Evolutionary conservation across 441 rosid species (phyloP).

Genomic region (Adansonia grandidieri): DNA sequence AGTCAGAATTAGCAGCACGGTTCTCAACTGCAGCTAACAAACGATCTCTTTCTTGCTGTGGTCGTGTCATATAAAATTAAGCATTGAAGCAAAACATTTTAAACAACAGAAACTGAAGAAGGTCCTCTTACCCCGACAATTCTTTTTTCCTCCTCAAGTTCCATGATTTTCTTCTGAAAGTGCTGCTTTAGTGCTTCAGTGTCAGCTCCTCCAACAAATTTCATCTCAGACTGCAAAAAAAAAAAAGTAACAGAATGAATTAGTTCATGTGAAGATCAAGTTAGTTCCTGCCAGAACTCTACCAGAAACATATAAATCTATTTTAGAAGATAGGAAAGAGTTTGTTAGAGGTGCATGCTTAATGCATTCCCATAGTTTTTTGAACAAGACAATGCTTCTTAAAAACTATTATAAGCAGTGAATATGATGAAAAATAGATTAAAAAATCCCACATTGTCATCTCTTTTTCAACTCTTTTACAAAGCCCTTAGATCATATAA

Average conservation of each 20-base stretch:
- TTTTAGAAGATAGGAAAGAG: conserved; percentile 7
- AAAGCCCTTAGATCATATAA: conserved; percentile 5
- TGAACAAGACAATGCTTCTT: conserved; percentile 7
- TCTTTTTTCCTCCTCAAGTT: conserved; percentile 73
- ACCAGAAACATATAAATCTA: conserved; percentile 1
- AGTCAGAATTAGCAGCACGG: conserved; percentile 62
- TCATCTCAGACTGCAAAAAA: conserved; percentile 63
- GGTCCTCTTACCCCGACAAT: conserved; percentile 52
- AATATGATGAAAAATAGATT: neutral
- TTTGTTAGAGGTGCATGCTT: conserved; percentile 1
- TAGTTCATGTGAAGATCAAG: conserved; percentile 12
- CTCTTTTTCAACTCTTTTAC: neutral
- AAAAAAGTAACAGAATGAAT: conserved; percentile 12
- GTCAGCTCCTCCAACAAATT: conserved; percentile 50
- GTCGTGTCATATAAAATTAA: conserved; percentile 29
- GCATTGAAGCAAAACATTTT: conserved; percentile 17
- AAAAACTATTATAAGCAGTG: conserved; percentile 8
- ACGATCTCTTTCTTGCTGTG: conserved; percentile 66
- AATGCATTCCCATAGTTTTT: neutral
- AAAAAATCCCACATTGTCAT: neutral
- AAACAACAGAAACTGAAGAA: conserved; percentile 25
- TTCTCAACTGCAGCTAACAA: conserved; percentile 60
- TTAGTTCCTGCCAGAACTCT: neutral
- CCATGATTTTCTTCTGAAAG: conserved; percentile 67
- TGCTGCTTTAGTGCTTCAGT: conserved; percentile 64